Evolutionary conservation across 129 eudicot genomes (phyloP).

Genomic region (Flaveria robusta): DNA sequence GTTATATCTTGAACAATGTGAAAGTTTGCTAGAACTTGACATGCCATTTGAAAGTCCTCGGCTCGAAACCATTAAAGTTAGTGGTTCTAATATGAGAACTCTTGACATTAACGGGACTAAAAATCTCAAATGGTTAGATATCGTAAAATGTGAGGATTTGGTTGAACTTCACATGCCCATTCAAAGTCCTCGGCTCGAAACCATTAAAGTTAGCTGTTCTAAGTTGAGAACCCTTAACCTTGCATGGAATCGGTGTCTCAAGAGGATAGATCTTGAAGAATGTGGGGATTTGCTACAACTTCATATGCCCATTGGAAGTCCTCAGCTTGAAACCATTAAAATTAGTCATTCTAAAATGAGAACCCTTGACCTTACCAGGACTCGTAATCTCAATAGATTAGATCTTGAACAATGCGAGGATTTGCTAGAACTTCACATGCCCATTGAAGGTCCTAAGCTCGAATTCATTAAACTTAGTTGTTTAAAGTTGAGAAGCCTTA

Average conservation of each 20-base stretch:
- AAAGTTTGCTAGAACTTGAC: not conserved
- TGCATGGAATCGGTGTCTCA: not conserved
- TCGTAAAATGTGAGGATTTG: not conserved
- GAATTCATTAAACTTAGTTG: not conserved
- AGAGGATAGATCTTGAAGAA: not conserved
- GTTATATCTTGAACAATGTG: not conserved
- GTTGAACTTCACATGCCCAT: not conserved
- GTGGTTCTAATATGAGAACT: not conserved
- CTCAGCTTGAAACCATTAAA: too few relatives aligned
- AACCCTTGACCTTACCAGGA: too few relatives aligned
- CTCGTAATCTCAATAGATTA: too few relatives aligned
- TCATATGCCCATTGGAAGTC: not conserved
- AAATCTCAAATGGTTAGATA: not conserved
- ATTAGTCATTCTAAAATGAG: too few relatives aligned
- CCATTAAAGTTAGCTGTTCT: not conserved
- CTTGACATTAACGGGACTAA: not conserved
- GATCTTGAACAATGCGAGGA: too few relatives aligned
- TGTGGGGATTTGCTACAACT: conserved; percentile 6
- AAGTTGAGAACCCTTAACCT: conserved; percentile 13
- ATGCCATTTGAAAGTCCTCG: not conserved
- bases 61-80: not conserved
- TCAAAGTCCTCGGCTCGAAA: not conserved
- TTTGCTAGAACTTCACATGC: not conserved
- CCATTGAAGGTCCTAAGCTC: not conserved
- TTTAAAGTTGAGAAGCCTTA: not conserved